These are phyloP conservation scores for Davidsoniella virescens DNA, from an alignment of 2,329 filamentous ascomycete genomes.

Conservation along the genomic window DNA sequence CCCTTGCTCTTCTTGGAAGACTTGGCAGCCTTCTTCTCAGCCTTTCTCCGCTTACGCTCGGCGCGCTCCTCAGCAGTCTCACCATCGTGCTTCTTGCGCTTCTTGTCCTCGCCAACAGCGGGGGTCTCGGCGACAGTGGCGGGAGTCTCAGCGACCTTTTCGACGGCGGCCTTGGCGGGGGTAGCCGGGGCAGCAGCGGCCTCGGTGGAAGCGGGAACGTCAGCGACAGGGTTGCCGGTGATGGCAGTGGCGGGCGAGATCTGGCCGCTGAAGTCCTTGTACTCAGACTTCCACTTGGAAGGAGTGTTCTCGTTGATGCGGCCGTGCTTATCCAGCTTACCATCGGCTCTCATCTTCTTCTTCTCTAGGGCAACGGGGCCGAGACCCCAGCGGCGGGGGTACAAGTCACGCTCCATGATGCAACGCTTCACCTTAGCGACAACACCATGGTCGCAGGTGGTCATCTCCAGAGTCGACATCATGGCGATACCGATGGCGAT, in stretches of 20 bases:
- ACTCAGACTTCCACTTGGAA: conserved; percentile 78
- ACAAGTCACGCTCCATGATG: conserved; percentile 98
- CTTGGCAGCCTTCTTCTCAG: conserved; percentile 43
- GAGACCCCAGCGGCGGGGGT: conserved; percentile 91
- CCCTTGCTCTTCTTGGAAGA: conserved; percentile 36
- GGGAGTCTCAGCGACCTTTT: conserved; percentile 22
- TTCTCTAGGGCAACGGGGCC: conserved; percentile 88
- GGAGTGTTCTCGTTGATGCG: conserved; percentile 85
- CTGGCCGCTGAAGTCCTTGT: conserved; percentile 66
- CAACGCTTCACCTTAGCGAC: conserved; percentile 98
- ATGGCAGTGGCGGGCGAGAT: conserved; percentile 30
- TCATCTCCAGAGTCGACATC: conserved; percentile 96
- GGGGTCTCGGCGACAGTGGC: conserved; percentile 24
- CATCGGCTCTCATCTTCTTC: conserved; percentile 98
- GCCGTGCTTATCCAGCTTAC: conserved; percentile 96
- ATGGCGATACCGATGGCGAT: conserved; percentile 92
- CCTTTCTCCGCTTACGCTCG: conserved; percentile 42
- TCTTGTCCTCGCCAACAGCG: conserved; percentile 41
- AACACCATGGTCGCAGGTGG: conserved; percentile 90
- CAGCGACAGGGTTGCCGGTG: conserved; percentile 27
- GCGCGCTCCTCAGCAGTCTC: conserved; percentile 55
- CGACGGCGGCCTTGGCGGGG: conserved; percentile 17
- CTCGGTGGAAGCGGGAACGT: conserved; percentile 24
- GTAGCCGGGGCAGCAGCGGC: conserved; percentile 20
- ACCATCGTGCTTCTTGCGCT: conserved; percentile 70